Evolutionary conservation across 495 filamentous ascomycete species (phyloP).

Genomic region (Venustampulla echinocandica): DNA sequence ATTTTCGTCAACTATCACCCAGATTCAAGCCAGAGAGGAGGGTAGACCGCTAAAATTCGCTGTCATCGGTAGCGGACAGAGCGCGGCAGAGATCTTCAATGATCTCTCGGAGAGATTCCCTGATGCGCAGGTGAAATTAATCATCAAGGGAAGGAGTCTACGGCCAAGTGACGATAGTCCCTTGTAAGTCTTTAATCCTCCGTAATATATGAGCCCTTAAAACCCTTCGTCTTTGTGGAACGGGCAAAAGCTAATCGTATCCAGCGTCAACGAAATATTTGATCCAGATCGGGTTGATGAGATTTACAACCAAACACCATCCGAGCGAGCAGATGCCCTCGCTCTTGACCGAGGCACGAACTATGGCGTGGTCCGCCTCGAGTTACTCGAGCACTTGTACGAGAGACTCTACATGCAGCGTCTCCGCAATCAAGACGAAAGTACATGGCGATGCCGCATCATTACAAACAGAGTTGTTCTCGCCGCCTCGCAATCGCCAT

Average conservation of each 20-base stretch:
- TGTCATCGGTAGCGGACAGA: constrained; percentile 83
- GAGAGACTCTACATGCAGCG: constrained; percentile 76
- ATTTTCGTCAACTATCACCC: constrained; percentile 57
- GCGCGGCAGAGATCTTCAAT: constrained; percentile 90
- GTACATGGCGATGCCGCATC: constrained; percentile 73
- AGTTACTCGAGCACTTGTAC: constrained; percentile 81
- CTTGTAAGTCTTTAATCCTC: constrained; percentile 37
- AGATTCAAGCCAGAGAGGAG: constrained; percentile 36
- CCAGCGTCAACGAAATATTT: constrained; percentile 92
- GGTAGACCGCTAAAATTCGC: constrained; percentile 42
- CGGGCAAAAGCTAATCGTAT: constrained; percentile 7
- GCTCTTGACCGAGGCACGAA: constrained; percentile 69
- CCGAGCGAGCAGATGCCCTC: constrained; percentile 54
- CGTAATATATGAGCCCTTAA: not conserved
- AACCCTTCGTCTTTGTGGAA: not conserved
- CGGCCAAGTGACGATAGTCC: constrained; percentile 91
- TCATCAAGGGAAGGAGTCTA: constrained; percentile 72
- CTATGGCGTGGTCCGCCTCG: constrained; percentile 84
- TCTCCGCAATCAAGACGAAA: constrained; percentile 57
- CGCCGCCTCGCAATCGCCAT: constrained; percentile 25
- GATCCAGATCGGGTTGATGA: constrained; percentile 72
- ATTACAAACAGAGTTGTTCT: constrained; percentile 54
- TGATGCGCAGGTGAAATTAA: constrained; percentile 63
- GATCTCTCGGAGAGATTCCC: constrained; percentile 78
- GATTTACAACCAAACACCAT: constrained; percentile 55